Base-by-base conservation (phyloP, 352 stramenopile species). In the Phytophthora colocasiae region DNA sequence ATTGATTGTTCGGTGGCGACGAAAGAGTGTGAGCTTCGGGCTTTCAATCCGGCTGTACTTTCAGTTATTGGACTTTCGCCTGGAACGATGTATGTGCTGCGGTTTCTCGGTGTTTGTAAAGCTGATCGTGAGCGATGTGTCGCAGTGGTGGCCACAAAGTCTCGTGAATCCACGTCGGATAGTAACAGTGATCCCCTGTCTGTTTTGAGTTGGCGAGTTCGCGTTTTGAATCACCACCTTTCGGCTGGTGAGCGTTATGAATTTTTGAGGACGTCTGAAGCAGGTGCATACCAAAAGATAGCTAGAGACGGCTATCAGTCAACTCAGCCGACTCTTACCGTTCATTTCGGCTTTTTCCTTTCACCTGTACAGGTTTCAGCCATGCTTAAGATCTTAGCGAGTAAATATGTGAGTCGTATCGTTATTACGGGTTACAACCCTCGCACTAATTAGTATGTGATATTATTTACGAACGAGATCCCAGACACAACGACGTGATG, bases 91-190 rank as follows among this genome's bases (percentile, higher is more conserved):
- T 86, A 86, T 56, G 48, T 74, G 1, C 51, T 86, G 31, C 74
- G 72, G 38, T 69, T 88, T 19, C 59, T 88, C 6, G 80, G 77
- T 11, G 58, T 88, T 10, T 66, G 60, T 14, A 68, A 56, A 22
- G 29, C 17, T 4, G 72, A 88, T 36, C 74, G 77, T 17, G 58
- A 81, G 17, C 34, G 47, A 27, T 76, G 67, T 38, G 54, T 82
- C 6, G 78, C 72, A 3, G 38, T 71, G 10, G 48, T 64, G 2
- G 77, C 64, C 6, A 82, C 78, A 8, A 32, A 32, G 1, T 36
- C 24, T 55, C 26, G 17, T 22, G 19, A 17, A 4, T 5, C 24
- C 26, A 26, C 6, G 2, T 34, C 14, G 38, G 14, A 22, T 12
- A 31, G 31, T 24, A 6, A 19, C 7, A 22, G 47, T 2, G 27